Base-by-base conservation (phyloP, 192 early-diverging fungal genomes). In the Jimgerdemannia lactiflua region DNA sequence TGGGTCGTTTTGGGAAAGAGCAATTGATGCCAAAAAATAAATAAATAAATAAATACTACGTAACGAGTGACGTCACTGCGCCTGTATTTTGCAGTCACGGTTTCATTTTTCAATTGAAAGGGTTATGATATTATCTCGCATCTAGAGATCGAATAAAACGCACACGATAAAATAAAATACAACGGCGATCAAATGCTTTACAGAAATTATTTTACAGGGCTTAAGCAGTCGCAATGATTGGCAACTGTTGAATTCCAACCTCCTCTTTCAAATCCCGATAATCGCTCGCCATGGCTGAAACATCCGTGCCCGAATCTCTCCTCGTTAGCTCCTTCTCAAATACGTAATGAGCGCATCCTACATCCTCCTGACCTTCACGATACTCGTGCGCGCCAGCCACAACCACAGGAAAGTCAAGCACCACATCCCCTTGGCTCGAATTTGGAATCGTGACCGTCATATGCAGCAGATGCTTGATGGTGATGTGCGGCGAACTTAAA, bases 401-500 rank as follows among this genome's bases (percentile, higher is more conserved):
- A 4, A 73, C n/a, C 10, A 43, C 72, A 40, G 72, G 72, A 66
- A 73, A 73, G 64, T 73, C 72, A 19, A 73, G 59, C 17, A 43
- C 20, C 10, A 73, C 72, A 39, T 73, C 42, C 4, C 42, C 72
- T 59, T 10, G 49, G 0, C 49, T 59, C 3, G 63, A 20, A 20
- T 64, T 66, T 43, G 65, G 44, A 20, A 64, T 67, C n/a, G 72
- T 64, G 29, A 73, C 42, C 3, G 72, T 73, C n/a, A 73, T 49
- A 66, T 73, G 72, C 9, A 73, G 11, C 59, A 73, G 67, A 73
- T 73, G 72, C 11, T 73, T 73, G 4, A 73, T 64, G 18, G 59
- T 43, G 19, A 73, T 73, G 19, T 64, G 8, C 4, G 65, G 64
- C 39, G 64, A 66, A 3, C 65, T 73, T 6, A 66, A 43, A 6